A percentile compares a stretch with the other conserved stretches of the same genome.
Conservation (phyloP, 2,329 filamentous ascomycete genomes). For the Aspergillus hortae region DNA sequence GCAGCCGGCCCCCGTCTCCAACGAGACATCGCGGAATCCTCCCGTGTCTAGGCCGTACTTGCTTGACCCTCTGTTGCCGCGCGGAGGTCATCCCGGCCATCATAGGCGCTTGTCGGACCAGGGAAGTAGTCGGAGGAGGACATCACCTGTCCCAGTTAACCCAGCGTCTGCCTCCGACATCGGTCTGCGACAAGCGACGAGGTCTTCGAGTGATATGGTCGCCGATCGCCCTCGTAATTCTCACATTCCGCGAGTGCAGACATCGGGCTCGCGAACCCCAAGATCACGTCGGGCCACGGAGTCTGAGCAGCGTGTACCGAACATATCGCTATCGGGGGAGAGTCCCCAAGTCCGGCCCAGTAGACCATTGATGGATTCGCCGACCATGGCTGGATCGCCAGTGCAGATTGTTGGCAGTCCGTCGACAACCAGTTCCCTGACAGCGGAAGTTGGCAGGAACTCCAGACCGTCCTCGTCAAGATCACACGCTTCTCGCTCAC, state of each 20-base stretch:
- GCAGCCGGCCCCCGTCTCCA: slow-evolving; percentile 14
- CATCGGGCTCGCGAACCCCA: slow-evolving; percentile 20
- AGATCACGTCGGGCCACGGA: slow-evolving; percentile 31
- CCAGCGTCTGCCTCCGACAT: slow-evolving; percentile 34
- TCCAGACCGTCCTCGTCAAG: slow-evolving; percentile 31
- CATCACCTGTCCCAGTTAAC: slow-evolving; percentile 31
- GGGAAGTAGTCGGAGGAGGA: slow-evolving; percentile 26
- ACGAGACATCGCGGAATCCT: slow-evolving; percentile 21
- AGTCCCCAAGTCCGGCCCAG: slow-evolving; percentile 19
- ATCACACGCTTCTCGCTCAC: slow-evolving; percentile 20
- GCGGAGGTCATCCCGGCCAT: slow-evolving; percentile 22
- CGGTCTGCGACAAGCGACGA: slow-evolving; percentile 27
- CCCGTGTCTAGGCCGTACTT: slow-evolving; percentile 32
- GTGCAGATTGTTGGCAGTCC: slow-evolving; percentile 8
- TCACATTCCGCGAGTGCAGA: slow-evolving; percentile 20
- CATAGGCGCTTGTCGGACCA: slow-evolving; percentile 37
- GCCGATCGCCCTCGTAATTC: slow-evolving; percentile 28
- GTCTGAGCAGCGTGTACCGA: slow-evolving; percentile 27
- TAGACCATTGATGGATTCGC: slow-evolving; percentile 24
- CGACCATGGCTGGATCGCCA: slow-evolving; percentile 17
- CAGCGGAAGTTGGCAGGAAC: slow-evolving; percentile 11
- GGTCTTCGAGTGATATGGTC: slow-evolving; percentile 37
- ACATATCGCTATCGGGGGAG: slow-evolving; percentile 19
- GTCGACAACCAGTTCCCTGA: slow-evolving; percentile 10
- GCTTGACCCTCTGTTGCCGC: slow-evolving; percentile 26